Base-by-base conservation (phyloP, 1,284 basidiomycete genomes). In the Ganoderma meredithae region DNA sequence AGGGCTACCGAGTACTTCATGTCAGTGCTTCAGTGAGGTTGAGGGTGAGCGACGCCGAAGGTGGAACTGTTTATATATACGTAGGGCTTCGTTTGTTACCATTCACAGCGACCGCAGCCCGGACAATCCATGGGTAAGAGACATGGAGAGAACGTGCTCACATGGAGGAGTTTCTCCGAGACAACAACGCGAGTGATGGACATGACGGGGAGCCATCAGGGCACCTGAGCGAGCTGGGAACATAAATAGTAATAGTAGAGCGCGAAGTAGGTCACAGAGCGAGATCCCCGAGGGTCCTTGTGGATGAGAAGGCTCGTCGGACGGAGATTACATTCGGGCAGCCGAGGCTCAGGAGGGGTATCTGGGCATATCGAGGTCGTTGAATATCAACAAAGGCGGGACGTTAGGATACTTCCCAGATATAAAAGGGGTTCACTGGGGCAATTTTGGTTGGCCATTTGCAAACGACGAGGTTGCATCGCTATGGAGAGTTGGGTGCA, bases 1-100 rank as follows among this genome's bases (percentile, higher is more conserved):
- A 77, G 36, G 56, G 68, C 58, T 44, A 68, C 65, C 27, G 73
- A 65, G 75, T 69, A 73, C 71, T 75, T 77, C 72, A 78, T 73
- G 60, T 19, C 56, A 59, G 58, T 36, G 33, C 19, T 36, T 53
- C 25, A 33, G 56, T 19, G 59, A 40, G 59, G 63, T 19, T 13
- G 43, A 62, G 62, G 61, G 52, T 52, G 67, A 44, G 31, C 12
- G 25, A 44, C 25, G 22, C 53, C 5, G 7, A n/a, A 36, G 19
- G 25, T 31, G 19, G 39, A 36, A 31, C 22, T 22, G 19, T 43
- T 41, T 15, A 59, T 67, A 63, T 64, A 69, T 67, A 65, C 15
- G 31, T 7, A 39, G 19, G 17, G 44, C 3, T 36, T 25, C 12
- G 36, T 27, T 47, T 58, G 31, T 17, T 62, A 62, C 40, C 39